A percentile compares a stretch with the other conserved stretches of the same genome.
Evolutionary conservation across 164 flowering plant species (phyloP).

Genomic region (Tinospora cordifolia): DNA sequence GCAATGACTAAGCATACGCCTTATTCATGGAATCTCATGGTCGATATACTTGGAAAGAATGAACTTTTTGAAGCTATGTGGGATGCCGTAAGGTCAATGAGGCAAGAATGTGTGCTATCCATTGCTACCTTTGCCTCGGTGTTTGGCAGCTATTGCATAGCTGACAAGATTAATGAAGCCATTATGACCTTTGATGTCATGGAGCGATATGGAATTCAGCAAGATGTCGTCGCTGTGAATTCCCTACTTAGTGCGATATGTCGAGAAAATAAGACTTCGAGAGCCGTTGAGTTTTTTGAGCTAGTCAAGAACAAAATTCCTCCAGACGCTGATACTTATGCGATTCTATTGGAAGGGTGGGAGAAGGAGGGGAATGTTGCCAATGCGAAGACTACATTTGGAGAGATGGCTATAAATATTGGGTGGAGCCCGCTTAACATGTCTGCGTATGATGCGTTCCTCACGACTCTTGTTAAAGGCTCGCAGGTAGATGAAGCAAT

Average conservation of each 20-base stretch:
- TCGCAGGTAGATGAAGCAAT: constrained; percentile 46
- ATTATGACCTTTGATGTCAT: constrained; percentile 64
- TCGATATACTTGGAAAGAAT: constrained; percentile 71
- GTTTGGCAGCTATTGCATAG: constrained; percentile 60
- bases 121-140: constrained; percentile 52
- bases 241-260: constrained; percentile 67
- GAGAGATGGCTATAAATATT: constrained; percentile 62
- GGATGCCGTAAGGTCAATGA: constrained; percentile 81
- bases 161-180: constrained; percentile 47
- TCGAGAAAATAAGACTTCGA: constrained; percentile 31
- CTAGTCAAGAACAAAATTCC: constrained; percentile 41
- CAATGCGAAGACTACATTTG: constrained; percentile 58
- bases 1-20: constrained; percentile 26
- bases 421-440: constrained; percentile 60
- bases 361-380: constrained; percentile 62
- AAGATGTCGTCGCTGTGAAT: constrained; percentile 65
- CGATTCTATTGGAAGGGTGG: constrained; percentile 71
- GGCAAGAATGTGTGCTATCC: constrained; percentile 41
- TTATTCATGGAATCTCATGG: constrained; percentile 65
- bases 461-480: constrained; percentile 51
- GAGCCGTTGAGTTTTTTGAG: constrained; percentile 53
- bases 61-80: constrained; percentile 63
- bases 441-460: constrained; percentile 57
- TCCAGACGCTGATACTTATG: constrained; percentile 56
- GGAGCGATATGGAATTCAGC: constrained; percentile 53